Percentiles rank a stretch among this genome's conserved stretches.
Evolutionary conservation across 352 stramenopile genomes (phyloP).

Genomic region (Phytopythium litorale): DNA sequence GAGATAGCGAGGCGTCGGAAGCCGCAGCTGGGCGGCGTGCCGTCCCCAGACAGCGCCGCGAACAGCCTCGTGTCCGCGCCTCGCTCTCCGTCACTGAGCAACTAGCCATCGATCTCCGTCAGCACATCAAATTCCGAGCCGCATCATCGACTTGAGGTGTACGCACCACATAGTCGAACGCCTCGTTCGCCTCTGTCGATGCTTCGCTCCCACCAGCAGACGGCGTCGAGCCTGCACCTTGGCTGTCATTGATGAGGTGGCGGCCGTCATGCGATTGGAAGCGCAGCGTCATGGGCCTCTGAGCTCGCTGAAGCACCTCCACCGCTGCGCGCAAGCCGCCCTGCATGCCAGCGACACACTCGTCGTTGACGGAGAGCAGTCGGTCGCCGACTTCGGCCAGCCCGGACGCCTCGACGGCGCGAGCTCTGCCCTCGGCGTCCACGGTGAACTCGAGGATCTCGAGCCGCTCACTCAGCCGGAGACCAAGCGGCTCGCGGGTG

Average conservation of each 20-base stretch:
- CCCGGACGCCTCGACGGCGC: slow-evolving; percentile 54
- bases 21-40: slow-evolving; percentile 43
- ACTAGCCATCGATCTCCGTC: slow-evolving; percentile 11
- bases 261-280: slow-evolving; percentile 58
- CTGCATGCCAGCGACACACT: slow-evolving; percentile 22
- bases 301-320: slow-evolving; percentile 26
- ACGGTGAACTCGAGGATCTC: slow-evolving; percentile 63
- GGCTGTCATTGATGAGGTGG: slow-evolving; percentile 22
- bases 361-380: slow-evolving; percentile 54
- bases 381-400: slow-evolving; percentile 68
- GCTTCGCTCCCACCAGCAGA: slow-evolving; percentile 3
- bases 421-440: slow-evolving; percentile 45
- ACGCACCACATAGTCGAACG: slow-evolving; percentile 52
- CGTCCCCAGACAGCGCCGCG: slow-evolving; percentile 53
- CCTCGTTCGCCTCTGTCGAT: slow-evolving; percentile 10
- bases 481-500: slow-evolving; percentile 39
- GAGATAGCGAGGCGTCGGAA: slow-evolving; percentile 54
- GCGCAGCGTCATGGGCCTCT: slow-evolving; percentile 44
- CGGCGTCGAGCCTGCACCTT: slow-evolving; percentile 11
- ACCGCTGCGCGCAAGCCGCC: slow-evolving; percentile 36
- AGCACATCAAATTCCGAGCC: background rate
- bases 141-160: background rate
- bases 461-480: slow-evolving; percentile 58
- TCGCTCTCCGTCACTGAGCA: slow-evolving; percentile 43
- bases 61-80: slow-evolving; percentile 42